Conservation (phyloP, 768 basidiomycete species). For the Auricularia sp. region DNA sequence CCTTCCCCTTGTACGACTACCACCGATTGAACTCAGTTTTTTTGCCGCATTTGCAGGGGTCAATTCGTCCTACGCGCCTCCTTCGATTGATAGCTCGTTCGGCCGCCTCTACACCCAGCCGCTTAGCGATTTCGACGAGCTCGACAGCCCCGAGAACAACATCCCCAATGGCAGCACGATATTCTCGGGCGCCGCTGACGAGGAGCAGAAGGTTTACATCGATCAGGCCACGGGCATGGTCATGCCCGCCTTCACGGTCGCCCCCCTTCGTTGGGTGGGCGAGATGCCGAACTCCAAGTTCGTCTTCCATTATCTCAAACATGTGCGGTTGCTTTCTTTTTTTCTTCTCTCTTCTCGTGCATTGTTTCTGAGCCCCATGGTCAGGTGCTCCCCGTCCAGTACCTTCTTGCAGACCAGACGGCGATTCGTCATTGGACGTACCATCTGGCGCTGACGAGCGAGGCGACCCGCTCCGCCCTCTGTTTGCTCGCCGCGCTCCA, state of each 20-base stretch:
- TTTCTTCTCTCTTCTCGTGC: background rate
- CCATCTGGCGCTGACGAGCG: slow-evolving; percentile 35
- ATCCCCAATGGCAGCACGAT: background rate
- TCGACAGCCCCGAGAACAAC: background rate
- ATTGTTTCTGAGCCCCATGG: background rate
- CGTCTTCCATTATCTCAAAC: slow-evolving; percentile 1
- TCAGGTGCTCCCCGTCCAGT: slow-evolving; percentile 56
- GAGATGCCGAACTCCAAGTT: background rate
- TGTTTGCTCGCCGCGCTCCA: slow-evolving; percentile 57
- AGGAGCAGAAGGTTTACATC: background rate
- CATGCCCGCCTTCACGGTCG: background rate
- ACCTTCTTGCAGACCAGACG: slow-evolving; percentile 47
- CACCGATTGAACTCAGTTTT: slow-evolving; percentile 8
- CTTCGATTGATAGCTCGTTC: slow-evolving; percentile 9
- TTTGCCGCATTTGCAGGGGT: slow-evolving; percentile 9
- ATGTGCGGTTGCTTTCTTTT: background rate
- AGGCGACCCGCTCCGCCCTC: slow-evolving; percentile 46
- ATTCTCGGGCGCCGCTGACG: background rate
- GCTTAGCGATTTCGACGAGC: slow-evolving; percentile 7
- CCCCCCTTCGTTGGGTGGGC: background rate
- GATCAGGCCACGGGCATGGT: background rate
- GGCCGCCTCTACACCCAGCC: slow-evolving; percentile 8
- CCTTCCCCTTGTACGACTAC: slow-evolving; percentile 9
- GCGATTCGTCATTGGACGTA: slow-evolving; percentile 38
- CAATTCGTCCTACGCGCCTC: slow-evolving; percentile 5